Evolutionary conservation across 2,329 filamentous ascomycete genomes (phyloP).

Genomic region (Plenodomus tracheiphilus): DNA sequence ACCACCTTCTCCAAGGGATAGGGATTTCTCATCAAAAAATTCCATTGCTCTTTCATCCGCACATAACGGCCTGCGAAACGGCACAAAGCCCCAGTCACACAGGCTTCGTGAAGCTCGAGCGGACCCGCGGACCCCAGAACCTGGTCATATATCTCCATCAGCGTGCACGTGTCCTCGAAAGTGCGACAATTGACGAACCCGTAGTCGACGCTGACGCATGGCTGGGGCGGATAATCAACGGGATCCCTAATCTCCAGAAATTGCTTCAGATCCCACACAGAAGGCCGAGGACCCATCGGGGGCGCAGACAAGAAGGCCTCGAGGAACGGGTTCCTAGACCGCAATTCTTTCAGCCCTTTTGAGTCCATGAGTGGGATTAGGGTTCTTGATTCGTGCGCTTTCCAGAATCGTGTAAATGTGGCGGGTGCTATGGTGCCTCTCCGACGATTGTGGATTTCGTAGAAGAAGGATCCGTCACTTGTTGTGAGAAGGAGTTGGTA

Average conservation of each 20-base stretch:
- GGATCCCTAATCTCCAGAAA: conserved; percentile 26
- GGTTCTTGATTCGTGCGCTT: conserved; percentile 25
- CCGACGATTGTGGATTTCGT: conserved; percentile 6
- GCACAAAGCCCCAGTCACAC: too few species aligned
- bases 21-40: neutral
- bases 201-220: conserved; percentile 22
- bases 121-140: too few species aligned
- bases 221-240: conserved; percentile 11
- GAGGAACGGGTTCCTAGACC: conserved; percentile 15
- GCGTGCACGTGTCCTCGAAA: conserved; percentile 28
- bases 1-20: neutral
- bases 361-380: conserved; percentile 34
- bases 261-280: conserved; percentile 35
- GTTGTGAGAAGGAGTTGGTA: conserved; percentile 17
- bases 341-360: conserved; percentile 1
- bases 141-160: conserved; percentile 30
- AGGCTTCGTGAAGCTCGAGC: too few species aligned
- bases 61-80: too few species aligned
- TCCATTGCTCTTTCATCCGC: too few species aligned
- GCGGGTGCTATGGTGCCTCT: neutral
- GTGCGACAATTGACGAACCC: conserved; percentile 31
- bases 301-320: conserved; percentile 22
- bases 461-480: conserved; percentile 10
- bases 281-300: conserved; percentile 13
- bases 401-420: conserved; percentile 34